Evolutionary conservation across 768 basidiomycete species (phyloP).

Genomic region (Lactarius sp.): DNA sequence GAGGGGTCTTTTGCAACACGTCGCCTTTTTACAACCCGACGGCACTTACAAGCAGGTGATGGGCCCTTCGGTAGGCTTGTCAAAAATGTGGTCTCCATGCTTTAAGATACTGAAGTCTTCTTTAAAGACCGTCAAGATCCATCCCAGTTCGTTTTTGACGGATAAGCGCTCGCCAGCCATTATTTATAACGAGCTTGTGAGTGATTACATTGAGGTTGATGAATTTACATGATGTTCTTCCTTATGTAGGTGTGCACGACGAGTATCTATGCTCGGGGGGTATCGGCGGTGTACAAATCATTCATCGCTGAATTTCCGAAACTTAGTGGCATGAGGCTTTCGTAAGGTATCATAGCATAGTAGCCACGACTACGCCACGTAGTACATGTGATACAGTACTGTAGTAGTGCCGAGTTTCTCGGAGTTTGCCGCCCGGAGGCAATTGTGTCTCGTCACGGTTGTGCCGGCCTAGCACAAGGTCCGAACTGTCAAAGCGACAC

Average conservation of each 20-base stretch:
- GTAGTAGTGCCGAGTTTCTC: not conserved
- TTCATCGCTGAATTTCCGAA: slow-evolving; percentile 36
- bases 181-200: slow-evolving; percentile 89
- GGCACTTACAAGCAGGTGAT: slow-evolving; percentile 82
- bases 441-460: not conserved
- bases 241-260: slow-evolving; percentile 63
- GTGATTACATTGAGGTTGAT: slow-evolving; percentile 28
- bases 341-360: not conserved
- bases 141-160: slow-evolving; percentile 79
- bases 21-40: slow-evolving; percentile 80
- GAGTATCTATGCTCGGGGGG: slow-evolving; percentile 87
- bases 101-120: slow-evolving; percentile 25
- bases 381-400: too few relatives aligned
- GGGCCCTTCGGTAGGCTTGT: slow-evolving; percentile 54
- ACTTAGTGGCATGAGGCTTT: slow-evolving; percentile 6
- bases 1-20: slow-evolving; percentile 74
- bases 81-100: not conserved
- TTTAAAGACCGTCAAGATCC: slow-evolving; percentile 73
- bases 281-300: slow-evolving; percentile 69
- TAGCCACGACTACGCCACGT: too few relatives aligned
- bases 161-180: slow-evolving; percentile 83
- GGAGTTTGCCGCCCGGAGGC: slow-evolving; percentile 1
- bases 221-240: not conserved
- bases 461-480: not conserved
- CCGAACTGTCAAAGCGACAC: slow-evolving; percentile 1